Base-by-base conservation (phyloP, 306 rosid species). In the Inga leiocalycina region DNA sequence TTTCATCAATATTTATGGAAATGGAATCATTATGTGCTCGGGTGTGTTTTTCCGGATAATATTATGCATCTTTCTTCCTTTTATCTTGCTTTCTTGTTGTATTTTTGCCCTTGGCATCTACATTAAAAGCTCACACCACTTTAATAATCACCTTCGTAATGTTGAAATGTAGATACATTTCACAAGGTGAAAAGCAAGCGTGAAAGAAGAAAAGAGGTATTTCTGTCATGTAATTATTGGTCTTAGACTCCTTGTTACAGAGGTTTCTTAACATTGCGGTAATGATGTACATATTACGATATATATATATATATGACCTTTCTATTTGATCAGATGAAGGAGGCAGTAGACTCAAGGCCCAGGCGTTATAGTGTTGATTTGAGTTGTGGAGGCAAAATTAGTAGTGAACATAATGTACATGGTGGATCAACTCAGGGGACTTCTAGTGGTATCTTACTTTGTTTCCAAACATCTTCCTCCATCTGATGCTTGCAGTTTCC, bases 101-200 rank as follows among this genome's bases (percentile, higher is more conserved):
- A 41, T 8, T 9, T 39, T 39, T 39, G 30, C 44, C 49, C 32
- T 69, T 4, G 19, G 78, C 52, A 65, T 80, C 9, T 10, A 30
- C 19, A 17, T 37, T 68, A 19, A 19, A 10, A 20, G 43, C 8
- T n/a, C 17, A 30, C 15, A 27, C 49, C n/a, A n/a, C 27, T 49
- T 16, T 27, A 8, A 32, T 73, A 71, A 79, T 79, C 69, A 83
- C 84, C 71, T 73, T 57, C 71, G 35, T 64, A 24, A 70, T 34
- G 49, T 85, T 80, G 52, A 72, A 76, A 85, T 87, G 91, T 83
- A 93, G 97, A 91, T 86, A 88, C 91, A 7, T 93, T 93, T 85
- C 95, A 82, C 8, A 92, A 89, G 86, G 97, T 93, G 82, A 91
- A 88, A 89, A 90, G 95, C 90, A 93, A 91, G 85, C 97, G 95